phyloP scores from a whole-genome alignment of 306 rosid genomes.

The cucumber (Cucumis sativus) region DNA sequence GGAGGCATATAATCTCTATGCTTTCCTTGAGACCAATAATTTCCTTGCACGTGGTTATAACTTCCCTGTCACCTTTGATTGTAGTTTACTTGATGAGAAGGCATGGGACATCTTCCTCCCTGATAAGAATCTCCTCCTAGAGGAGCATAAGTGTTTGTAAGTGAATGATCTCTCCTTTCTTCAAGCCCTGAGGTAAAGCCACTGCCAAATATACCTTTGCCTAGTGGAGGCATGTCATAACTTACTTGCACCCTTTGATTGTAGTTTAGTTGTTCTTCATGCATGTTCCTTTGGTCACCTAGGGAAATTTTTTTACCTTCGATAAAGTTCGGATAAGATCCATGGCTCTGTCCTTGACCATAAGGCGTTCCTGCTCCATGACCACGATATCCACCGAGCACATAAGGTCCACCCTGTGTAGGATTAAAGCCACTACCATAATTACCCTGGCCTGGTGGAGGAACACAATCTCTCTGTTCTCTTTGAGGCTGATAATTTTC shows the following conservation, averaged over 20 bases:
- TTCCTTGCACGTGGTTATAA: too few relatives aligned
- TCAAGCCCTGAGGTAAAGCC: too few relatives aligned
- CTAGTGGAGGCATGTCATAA: too few relatives aligned
- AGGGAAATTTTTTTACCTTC: conserved; percentile 17
- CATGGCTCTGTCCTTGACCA: conserved; percentile 18
- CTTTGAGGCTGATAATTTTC: too few relatives aligned
- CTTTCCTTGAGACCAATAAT: not conserved
- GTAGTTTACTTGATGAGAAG: too few relatives aligned
- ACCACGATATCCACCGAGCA: conserved; percentile 18
- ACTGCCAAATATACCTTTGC: too few relatives aligned
- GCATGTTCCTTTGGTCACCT: conserved; percentile 13
- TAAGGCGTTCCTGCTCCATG: conserved; percentile 16
- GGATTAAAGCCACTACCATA: conserved; percentile 15
- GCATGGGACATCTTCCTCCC: too few relatives aligned
- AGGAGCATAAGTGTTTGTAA: too few relatives aligned
- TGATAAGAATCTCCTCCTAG: too few relatives aligned
- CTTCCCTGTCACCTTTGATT: too few relatives aligned
- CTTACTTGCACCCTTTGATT: not conserved
- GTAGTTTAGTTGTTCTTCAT: conserved; percentile 22
- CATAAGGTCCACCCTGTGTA: conserved; percentile 16
- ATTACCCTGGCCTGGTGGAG: conserved; percentile 39
- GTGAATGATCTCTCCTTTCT: too few relatives aligned
- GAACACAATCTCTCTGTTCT: conserved; percentile 21
- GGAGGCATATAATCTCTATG: conserved; percentile 30
- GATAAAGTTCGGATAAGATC: conserved; percentile 9